Evolutionary conservation across 1,139 yeast species (phyloP).

Genomic region (Hansenula lynferdii): DNA sequence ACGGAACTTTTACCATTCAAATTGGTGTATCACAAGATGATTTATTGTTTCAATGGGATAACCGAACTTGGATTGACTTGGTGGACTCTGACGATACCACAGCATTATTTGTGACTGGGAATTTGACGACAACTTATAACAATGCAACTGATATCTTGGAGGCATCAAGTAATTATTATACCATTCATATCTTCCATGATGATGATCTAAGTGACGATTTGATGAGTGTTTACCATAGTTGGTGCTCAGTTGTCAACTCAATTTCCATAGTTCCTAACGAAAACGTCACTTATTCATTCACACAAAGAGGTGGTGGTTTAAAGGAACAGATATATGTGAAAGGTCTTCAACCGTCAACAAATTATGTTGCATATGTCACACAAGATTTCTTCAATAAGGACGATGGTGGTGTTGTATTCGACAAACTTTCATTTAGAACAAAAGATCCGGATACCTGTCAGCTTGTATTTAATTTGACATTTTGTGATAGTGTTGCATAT

Average conservation of each 20-base stretch:
- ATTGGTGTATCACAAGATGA: conserved; percentile 66
- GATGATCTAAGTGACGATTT: conserved; percentile 37
- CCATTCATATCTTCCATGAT: conserved; percentile 40
- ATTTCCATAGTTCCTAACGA: conserved; percentile 31
- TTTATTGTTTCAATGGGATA: conserved; percentile 69
- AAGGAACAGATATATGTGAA: conserved; percentile 58
- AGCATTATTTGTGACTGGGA: conserved; percentile 66
- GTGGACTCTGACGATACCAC: conserved; percentile 73
- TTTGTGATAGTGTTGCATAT: conserved; percentile 81
- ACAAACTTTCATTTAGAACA: conserved; percentile 58
- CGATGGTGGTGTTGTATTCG: conserved; percentile 65
- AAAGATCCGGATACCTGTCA: conserved; percentile 57
- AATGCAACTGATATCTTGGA: conserved; percentile 26
- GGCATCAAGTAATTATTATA: conserved; percentile 28
- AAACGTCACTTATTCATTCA: conserved; percentile 17
- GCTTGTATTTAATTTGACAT: conserved; percentile 65
- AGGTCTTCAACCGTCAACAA: conserved; percentile 57
- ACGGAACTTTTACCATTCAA: conserved; percentile 53
- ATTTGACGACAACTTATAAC: conserved; percentile 32
- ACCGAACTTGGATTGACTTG: conserved; percentile 49
- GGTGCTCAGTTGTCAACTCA: conserved; percentile 63
- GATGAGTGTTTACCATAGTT: conserved; percentile 31
- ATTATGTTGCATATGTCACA: conserved; percentile 63
- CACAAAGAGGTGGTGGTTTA: conserved; percentile 40
- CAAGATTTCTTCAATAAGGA: conserved; percentile 37